phyloP scores from a whole-genome alignment of 2,329 filamentous ascomycete species.

The Fusarium sublunatum region DNA sequence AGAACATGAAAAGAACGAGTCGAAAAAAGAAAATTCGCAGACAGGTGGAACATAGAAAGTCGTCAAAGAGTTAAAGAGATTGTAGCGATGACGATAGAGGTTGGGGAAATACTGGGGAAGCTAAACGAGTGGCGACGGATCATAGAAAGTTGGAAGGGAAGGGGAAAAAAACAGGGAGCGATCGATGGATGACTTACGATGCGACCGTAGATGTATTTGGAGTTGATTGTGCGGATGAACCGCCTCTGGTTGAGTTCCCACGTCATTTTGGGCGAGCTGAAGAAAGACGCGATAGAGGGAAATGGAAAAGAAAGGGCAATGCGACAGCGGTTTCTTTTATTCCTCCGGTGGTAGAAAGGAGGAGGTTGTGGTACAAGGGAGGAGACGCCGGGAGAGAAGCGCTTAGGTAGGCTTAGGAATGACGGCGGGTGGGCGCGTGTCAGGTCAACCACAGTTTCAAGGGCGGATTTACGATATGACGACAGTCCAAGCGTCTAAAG shows the following conservation, averaged over 20 bases:
- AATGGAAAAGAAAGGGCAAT: background rate
- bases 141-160: conserved; percentile 18
- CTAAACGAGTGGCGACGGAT: conserved; percentile 38
- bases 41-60: background rate
- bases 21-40: conserved; percentile 1
- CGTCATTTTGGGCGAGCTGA: conserved; percentile 23
- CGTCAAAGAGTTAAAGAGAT: conserved; percentile 11
- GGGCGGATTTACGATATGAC: conserved; percentile 32
- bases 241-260: conserved; percentile 40
- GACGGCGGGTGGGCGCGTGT: conserved; percentile 22
- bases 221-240: conserved; percentile 41
- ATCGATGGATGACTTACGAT: conserved; percentile 31
- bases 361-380: conserved; percentile 10
- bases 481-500: conserved; percentile 23
- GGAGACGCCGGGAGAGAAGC: background rate
- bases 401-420: conserved; percentile 27
- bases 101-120: conserved; percentile 35
- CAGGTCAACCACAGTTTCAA: conserved; percentile 8
- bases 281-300: conserved; percentile 9
- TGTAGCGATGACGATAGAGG: conserved; percentile 23
- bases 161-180: conserved; percentile 21
- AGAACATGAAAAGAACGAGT: background rate
- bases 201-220: conserved; percentile 41
- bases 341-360: background rate
- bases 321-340: conserved; percentile 15